Percentiles rank a stretch among this genome's conserved stretches.
Conservation (phyloP, 2,329 filamentous ascomycete species). For the Tolypocladium pustulatum region DNA sequence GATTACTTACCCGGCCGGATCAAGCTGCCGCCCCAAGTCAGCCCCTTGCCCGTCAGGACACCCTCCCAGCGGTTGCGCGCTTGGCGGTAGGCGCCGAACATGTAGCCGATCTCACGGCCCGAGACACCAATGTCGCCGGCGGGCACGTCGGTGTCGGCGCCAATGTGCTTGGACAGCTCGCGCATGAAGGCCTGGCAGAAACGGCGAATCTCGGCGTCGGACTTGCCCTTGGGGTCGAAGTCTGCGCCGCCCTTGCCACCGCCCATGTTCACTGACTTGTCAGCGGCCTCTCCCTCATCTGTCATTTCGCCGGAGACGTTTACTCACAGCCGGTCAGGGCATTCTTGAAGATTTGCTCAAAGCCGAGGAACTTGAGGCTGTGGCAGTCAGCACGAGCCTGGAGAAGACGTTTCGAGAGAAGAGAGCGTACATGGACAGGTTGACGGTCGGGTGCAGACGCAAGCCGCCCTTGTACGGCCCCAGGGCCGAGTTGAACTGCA, state of each 20-base stretch:
- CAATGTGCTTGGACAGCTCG: slow-evolving; percentile 91
- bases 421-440: slow-evolving; percentile 47
- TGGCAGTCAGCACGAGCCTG: neutral
- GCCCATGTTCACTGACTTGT: slow-evolving; percentile 54
- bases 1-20: slow-evolving; percentile 62
- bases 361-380: slow-evolving; percentile 89
- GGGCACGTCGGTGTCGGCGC: slow-evolving; percentile 89
- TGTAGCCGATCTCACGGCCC: slow-evolving; percentile 82
- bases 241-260: slow-evolving; percentile 96
- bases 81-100: slow-evolving; percentile 90
- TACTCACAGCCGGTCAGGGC: slow-evolving; percentile 81
- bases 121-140: slow-evolving; percentile 95
- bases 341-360: slow-evolving; percentile 99
- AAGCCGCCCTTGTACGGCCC: slow-evolving; percentile 98
- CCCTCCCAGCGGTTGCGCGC: slow-evolving; percentile 89
- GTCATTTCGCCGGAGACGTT: neutral
- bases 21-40: slow-evolving; percentile 82
- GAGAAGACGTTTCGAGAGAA: neutral
- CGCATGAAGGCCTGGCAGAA: slow-evolving; percentile 97
- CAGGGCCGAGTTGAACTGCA: slow-evolving; percentile 96
- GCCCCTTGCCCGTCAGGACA: slow-evolving; percentile 91
- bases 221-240: slow-evolving; percentile 98
- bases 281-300: neutral
- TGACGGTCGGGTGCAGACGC: slow-evolving; percentile 85
- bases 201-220: slow-evolving; percentile 90